A percentile compares a stretch with the other conserved stretches of the same genome.
Evolutionary conservation across 2,329 filamentous ascomycete genomes (phyloP).

Genomic region (Dactylellina drechsleri): DNA sequence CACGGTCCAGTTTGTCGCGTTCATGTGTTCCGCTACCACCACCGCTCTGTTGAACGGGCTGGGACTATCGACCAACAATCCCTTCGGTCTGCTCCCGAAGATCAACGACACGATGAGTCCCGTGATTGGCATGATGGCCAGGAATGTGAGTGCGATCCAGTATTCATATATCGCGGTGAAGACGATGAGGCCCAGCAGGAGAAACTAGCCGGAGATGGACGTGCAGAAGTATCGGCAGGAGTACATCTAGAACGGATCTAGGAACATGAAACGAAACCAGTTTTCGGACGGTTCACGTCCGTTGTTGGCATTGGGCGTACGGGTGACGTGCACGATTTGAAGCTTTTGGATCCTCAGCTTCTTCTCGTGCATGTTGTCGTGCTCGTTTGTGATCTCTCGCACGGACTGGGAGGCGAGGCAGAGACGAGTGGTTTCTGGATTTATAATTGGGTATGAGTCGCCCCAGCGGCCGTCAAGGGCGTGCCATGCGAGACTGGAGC

Average conservation of each 20-base stretch:
- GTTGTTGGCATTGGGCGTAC: slow-evolving; percentile 13
- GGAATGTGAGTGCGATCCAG: slow-evolving; percentile 35
- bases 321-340: slow-evolving; percentile 29
- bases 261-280: slow-evolving; percentile 27
- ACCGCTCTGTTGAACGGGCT: slow-evolving; percentile 37
- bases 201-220: slow-evolving; percentile 21
- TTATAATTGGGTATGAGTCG: slow-evolving; percentile 39
- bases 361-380: slow-evolving; percentile 41
- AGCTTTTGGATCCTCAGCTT: slow-evolving; percentile 34
- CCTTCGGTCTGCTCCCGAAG: slow-evolving; percentile 38
- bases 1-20: slow-evolving; percentile 45
- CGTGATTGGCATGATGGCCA: slow-evolving; percentile 27
- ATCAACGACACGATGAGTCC: slow-evolving; percentile 32
- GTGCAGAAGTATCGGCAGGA: slow-evolving; percentile 30
- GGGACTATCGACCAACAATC: slow-evolving; percentile 18
- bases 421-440: slow-evolving; percentile 33
- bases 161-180: slow-evolving; percentile 32
- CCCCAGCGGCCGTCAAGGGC: slow-evolving; percentile 44
- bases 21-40: slow-evolving; percentile 44
- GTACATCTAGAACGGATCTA: slow-evolving; percentile 43
- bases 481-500: slow-evolving; percentile 37
- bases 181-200: slow-evolving; percentile 25
- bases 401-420: slow-evolving; percentile 36
- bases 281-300: slow-evolving; percentile 15
- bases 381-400: slow-evolving; percentile 28